phyloP scores from a whole-genome alignment of 2,329 filamentous ascomycete genomes.

The Cadophora malorum region DNA sequence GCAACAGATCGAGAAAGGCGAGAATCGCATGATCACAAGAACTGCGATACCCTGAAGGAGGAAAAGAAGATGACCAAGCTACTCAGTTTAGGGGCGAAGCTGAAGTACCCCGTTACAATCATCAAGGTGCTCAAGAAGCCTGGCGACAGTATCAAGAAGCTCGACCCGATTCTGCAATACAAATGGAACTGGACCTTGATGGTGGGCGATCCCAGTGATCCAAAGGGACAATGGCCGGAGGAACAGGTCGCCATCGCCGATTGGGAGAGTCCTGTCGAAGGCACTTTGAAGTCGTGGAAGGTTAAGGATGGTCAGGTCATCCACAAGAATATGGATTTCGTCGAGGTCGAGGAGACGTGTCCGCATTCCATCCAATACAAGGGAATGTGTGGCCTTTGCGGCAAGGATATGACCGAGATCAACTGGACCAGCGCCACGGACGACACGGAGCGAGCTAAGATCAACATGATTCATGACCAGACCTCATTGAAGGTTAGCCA shows the following conservation, averaged over 20 bases:
- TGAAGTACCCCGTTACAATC: conserved; percentile 94
- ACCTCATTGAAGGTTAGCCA: conserved; percentile 84
- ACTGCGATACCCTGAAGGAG: conserved; percentile 39
- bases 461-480: conserved; percentile 95
- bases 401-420: conserved; percentile 93
- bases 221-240: conserved; percentile 64
- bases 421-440: conserved; percentile 82
- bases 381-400: conserved; percentile 89
- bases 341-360: conserved; percentile 89
- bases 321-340: conserved; percentile 60
- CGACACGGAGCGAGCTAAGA: conserved; percentile 85
- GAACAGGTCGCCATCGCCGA: conserved; percentile 74
- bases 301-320: conserved; percentile 72
- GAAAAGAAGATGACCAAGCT: conserved; percentile 52
- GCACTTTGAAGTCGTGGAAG: conserved; percentile 78
- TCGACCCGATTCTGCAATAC: conserved; percentile 85
- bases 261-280: conserved; percentile 86
- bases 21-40: conserved; percentile 44
- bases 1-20: conserved; percentile 26
- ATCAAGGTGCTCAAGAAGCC: conserved; percentile 79
- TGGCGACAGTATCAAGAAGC: conserved; percentile 76
- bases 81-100: conserved; percentile 62
- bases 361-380: conserved; percentile 90
- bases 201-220: conserved; percentile 64
- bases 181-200: conserved; percentile 81